Conservation (phyloP, 2,329 filamentous ascomycete genomes). For the Ceratocystis smalleyi region DNA sequence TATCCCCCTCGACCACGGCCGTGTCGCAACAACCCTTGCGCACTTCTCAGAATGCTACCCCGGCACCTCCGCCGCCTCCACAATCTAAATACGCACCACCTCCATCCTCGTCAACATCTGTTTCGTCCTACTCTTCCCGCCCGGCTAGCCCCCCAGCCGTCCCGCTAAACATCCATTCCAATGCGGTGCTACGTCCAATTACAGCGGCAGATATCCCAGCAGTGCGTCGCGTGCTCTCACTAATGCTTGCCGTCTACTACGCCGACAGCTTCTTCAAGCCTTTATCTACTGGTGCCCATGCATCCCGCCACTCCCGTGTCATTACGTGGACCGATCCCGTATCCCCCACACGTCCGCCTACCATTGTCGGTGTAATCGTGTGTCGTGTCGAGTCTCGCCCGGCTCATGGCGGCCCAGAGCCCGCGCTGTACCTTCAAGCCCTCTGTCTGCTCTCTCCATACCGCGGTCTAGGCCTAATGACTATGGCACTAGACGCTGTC, state of each 20-base stretch:
- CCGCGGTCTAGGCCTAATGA: conserved; percentile 41
- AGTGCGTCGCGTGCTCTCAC: conserved; percentile 47
- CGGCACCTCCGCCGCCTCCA: conserved; percentile 18
- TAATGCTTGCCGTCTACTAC: conserved; percentile 49
- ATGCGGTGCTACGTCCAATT: conserved; percentile 39
- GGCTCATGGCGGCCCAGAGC: conserved; percentile 24
- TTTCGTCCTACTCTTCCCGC: conserved; percentile 18
- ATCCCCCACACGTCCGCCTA: conserved; percentile 22
- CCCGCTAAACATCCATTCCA: conserved; percentile 27
- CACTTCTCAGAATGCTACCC: conserved; percentile 20
- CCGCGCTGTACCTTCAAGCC: conserved; percentile 49
- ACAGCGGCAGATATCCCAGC: conserved; percentile 37
- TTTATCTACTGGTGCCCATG: conserved; percentile 34
- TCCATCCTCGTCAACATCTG: conserved; percentile 14
- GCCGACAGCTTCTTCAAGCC: conserved; percentile 47
- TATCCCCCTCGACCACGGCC: conserved; percentile 24
- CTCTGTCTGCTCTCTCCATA: conserved; percentile 49
- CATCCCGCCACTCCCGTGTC: conserved; percentile 42
- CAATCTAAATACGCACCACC: conserved; percentile 19
- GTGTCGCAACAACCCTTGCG: conserved; percentile 16
- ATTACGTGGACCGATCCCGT: conserved; percentile 39
- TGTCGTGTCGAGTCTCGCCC: conserved; percentile 43
- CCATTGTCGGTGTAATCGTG: conserved; percentile 46
- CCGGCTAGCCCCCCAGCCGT: conserved; percentile 11
- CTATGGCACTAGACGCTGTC: conserved; percentile 40